Evolutionary conservation across 805 yeast genomes (phyloP).

Genomic region (Metschnikowia noctiluminum): DNA sequence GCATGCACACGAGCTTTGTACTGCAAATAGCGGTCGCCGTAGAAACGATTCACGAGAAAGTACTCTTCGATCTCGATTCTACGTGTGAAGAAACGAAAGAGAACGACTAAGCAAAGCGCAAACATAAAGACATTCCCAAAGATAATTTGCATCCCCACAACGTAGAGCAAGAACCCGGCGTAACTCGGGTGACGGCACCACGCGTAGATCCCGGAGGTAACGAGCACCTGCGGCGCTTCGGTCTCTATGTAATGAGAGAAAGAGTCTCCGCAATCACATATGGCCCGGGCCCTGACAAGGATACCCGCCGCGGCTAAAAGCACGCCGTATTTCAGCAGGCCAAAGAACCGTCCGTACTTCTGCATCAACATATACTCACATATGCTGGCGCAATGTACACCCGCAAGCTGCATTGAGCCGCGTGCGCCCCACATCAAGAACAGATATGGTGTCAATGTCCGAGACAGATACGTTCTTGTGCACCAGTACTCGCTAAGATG

Average conservation of each 20-base stretch:
- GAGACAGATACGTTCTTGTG: constrained; percentile 25
- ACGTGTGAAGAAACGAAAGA: constrained; percentile 25
- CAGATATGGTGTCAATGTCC: constrained; percentile 23
- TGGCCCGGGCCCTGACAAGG: constrained; percentile 25
- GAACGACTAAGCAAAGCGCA: constrained; percentile 15
- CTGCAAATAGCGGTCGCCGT: constrained; percentile 26
- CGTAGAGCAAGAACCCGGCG: constrained; percentile 34
- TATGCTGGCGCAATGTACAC: constrained; percentile 25
- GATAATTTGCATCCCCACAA: constrained; percentile 29
- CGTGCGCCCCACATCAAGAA: constrained; percentile 35
- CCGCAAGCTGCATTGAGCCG: constrained; percentile 31
- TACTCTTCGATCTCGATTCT: constrained; percentile 37
- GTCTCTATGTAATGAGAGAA: constrained; percentile 32
- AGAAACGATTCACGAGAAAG: constrained; percentile 23
- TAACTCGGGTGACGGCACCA: constrained; percentile 38
- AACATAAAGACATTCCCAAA: constrained; percentile 23
- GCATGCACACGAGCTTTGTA: constrained; percentile 24
- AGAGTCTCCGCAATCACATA: constrained; percentile 32
- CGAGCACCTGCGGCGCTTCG: constrained; percentile 15
- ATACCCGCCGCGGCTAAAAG: constrained; percentile 23
- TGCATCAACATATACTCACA: constrained; percentile 21
- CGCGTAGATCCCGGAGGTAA: constrained; percentile 33
- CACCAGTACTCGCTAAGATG: constrained; percentile 28
- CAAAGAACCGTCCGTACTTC: constrained; percentile 4
- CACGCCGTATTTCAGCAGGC: constrained; percentile 14